These are phyloP conservation scores for Raddia distichophylla DNA, from an alignment of 176 grass and related monocot genomes.

Conservation along the genomic window DNA sequence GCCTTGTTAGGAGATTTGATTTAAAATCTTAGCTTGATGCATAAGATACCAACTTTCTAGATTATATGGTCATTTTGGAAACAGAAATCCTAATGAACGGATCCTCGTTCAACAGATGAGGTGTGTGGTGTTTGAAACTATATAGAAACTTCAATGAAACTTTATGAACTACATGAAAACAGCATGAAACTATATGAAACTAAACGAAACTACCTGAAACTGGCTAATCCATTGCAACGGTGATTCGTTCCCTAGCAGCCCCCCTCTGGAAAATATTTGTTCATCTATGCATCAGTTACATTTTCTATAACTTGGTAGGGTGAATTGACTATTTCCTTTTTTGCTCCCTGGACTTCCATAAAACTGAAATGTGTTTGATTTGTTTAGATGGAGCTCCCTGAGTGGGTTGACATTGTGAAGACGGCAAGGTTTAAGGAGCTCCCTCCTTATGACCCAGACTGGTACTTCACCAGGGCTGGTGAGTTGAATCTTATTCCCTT, in stretches of 20 bases:
- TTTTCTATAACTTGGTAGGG: neutral
- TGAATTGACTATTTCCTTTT: neutral
- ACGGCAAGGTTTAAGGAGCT: conserved; percentile 87
- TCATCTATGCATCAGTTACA: neutral
- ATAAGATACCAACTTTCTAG: neutral
- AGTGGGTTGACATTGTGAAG: conserved; percentile 89
- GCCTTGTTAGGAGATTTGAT: neutral
- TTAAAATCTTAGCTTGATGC: neutral
- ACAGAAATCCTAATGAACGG: no score
- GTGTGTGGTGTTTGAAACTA: no score
- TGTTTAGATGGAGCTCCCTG: conserved; percentile 67
- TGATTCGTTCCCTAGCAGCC: no score
- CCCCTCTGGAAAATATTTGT: neutral
- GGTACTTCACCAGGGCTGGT: conserved; percentile 90
- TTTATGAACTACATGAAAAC: no score
- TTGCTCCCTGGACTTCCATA: neutral
- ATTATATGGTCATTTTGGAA: neutral
- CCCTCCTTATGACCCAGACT: conserved; percentile 66
- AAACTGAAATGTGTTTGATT: neutral
- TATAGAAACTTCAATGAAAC: no score
- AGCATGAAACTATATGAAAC: no score
- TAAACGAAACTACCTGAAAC: no score
- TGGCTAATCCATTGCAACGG: no score
- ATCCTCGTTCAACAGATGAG: no score
- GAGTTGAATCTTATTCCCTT: neutral